phyloP scores from a whole-genome alignment of 2,329 filamentous ascomycete species.

The Ambrosiella xylebori region DNA sequence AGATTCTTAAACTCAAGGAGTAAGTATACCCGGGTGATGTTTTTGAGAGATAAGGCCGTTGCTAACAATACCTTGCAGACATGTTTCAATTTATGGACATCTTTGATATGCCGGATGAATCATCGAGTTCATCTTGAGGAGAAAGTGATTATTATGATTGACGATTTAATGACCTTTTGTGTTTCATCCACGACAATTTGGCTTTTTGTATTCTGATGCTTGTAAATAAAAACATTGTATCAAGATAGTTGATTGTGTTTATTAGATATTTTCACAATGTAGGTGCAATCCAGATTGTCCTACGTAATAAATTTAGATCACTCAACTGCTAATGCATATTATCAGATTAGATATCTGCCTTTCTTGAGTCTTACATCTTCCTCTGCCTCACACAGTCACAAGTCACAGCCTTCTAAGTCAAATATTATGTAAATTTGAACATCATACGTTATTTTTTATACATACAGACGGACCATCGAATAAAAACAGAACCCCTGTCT shows the following conservation, averaged over 20 bases:
- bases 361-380: too few relatives aligned
- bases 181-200: too few relatives aligned
- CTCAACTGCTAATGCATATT: not conserved
- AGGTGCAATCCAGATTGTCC: too few relatives aligned
- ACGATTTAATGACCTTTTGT: too few relatives aligned
- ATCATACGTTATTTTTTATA: too few relatives aligned
- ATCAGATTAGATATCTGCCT: not conserved
- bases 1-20: conserved; percentile 28
- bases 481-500: not conserved
- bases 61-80: not conserved
- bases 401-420: too few relatives aligned
- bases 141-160: too few relatives aligned
- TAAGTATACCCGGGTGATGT: conserved; percentile 11
- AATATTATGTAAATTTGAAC: too few relatives aligned
- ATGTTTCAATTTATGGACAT: not conserved
- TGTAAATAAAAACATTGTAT: not conserved
- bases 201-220: too few relatives aligned
- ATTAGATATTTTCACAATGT: too few relatives aligned
- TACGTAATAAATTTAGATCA: too few relatives aligned
- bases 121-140: not conserved
- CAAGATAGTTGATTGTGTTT: not conserved
- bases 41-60: not conserved
- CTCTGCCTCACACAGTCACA: too few relatives aligned
- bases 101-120: not conserved
- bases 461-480: not conserved